Evolutionary conservation across 2,329 filamentous ascomycete genomes (phyloP).

Genomic region (Venturia oleaginea): DNA sequence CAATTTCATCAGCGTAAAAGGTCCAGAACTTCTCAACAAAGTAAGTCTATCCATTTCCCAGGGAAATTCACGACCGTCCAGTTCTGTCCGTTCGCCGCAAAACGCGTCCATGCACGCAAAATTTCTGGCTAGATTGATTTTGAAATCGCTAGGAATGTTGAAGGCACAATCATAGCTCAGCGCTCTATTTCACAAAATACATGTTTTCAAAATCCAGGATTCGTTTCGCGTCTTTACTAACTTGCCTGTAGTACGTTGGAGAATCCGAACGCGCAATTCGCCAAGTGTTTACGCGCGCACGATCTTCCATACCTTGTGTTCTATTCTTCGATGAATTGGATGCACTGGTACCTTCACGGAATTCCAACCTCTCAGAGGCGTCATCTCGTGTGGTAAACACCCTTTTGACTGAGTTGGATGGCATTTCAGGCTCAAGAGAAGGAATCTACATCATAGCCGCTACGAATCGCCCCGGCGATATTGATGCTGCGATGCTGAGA

Average conservation of each 20-base stretch:
- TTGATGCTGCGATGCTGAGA: slow-evolving; percentile 88
- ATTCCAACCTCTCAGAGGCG: slow-evolving; percentile 67
- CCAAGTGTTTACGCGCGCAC: slow-evolving; percentile 81
- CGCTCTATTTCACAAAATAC: background rate
- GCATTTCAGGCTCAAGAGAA: slow-evolving; percentile 58
- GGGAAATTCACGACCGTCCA: background rate
- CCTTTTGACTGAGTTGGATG: slow-evolving; percentile 87
- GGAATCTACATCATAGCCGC: slow-evolving; percentile 93
- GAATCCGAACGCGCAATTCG: slow-evolving; percentile 90
- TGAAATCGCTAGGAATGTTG: background rate
- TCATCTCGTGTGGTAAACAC: slow-evolving; percentile 89
- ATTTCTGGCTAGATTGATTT: background rate
- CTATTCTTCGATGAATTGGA: slow-evolving; percentile 98
- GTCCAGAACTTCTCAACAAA: slow-evolving; percentile 92
- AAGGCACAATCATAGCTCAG: background rate
- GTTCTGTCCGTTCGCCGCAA: background rate
- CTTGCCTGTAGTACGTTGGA: slow-evolving; percentile 60
- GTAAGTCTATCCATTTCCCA: slow-evolving; percentile 18
- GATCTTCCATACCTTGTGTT: slow-evolving; percentile 80
- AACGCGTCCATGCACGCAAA: background rate
- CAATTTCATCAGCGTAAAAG: slow-evolving; percentile 97
- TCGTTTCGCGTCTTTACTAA: background rate
- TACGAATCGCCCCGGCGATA: slow-evolving; percentile 92
- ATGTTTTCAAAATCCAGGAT: background rate
- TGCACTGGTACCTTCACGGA: slow-evolving; percentile 77